These are phyloP conservation scores for Apiospora hydei DNA, from an alignment of 2,329 filamentous ascomycete genomes.

Conservation along the genomic window DNA sequence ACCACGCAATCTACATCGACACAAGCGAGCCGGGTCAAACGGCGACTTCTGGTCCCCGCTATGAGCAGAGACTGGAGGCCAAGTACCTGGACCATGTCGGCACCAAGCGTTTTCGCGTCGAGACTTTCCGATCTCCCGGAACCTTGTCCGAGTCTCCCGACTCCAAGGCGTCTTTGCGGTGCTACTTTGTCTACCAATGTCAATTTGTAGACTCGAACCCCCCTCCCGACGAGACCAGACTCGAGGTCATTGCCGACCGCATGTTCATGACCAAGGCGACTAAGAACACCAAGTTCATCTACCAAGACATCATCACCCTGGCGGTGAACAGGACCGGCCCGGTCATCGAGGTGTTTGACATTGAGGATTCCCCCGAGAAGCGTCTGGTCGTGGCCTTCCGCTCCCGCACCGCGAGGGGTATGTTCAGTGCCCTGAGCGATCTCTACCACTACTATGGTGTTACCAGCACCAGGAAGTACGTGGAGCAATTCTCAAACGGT, in stretches of 20 bases:
- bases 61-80: slow-evolving; percentile 90
- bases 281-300: slow-evolving; percentile 92
- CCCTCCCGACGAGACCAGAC: slow-evolving; percentile 78
- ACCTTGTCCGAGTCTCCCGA: slow-evolving; percentile 72
- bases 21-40: slow-evolving; percentile 90
- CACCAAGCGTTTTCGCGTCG: slow-evolving; percentile 84
- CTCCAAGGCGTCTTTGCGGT: slow-evolving; percentile 84
- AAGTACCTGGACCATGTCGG: slow-evolving; percentile 91
- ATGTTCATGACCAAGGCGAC: slow-evolving; percentile 97
- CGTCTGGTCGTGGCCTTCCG: slow-evolving; percentile 94
- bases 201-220: slow-evolving; percentile 83
- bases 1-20: slow-evolving; percentile 98
- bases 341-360: slow-evolving; percentile 97
- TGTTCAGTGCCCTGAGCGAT: slow-evolving; percentile 95
- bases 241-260: slow-evolving; percentile 91
- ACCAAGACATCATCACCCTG: slow-evolving; percentile 89
- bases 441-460: slow-evolving; percentile 99
- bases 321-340: slow-evolving; percentile 87
- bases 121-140: slow-evolving; percentile 94
- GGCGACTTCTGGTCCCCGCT: slow-evolving; percentile 80
- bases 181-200: slow-evolving; percentile 99
- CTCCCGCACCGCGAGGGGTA: slow-evolving; percentile 85
- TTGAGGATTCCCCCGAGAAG: slow-evolving; percentile 91
- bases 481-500: slow-evolving; percentile 98
- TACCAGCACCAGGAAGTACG: slow-evolving; percentile 95